Base-by-base conservation (phyloP, 2,329 filamentous ascomycete species). In the Calycina herbarum region DNA sequence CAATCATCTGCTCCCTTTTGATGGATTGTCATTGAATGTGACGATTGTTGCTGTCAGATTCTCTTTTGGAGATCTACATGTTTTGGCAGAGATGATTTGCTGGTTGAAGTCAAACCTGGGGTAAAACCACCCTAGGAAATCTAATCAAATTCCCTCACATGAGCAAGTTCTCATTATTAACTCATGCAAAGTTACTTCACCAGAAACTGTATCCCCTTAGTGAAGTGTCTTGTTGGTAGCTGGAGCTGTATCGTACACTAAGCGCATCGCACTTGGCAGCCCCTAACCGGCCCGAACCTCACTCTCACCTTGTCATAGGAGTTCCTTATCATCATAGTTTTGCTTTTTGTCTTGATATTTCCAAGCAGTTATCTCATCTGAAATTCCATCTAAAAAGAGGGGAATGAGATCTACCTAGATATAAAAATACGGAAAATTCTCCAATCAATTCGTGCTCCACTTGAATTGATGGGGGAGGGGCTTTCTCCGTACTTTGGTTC, bases 401-500 rank as follows among this genome's bases (percentile, higher is more conserved):
- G 48, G 48, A 54, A 54, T 11, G 4, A 27, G 24, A 54, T 54
- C 20, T 24, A 54, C 20, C 10, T 27, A 24, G 13, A 54, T 11
- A 24, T 24, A 13, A 27, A 54, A 24, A 10, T 27, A 54, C 48
- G 48, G 48, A 11, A 54, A 54, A 54, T 13, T 4, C 5, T 24
- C 11, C 3, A 27, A 27, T 54, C 10, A 24, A 27, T 54, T 54
- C 20, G 3, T 54, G 48, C 48, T 54, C 48, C 48, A 54, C 48
- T 54, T 20, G 20, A 27, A 13, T 54, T 11, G 20, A 10, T 27
- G 48, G 48, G 48, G 48, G 48, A 54, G 48, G 48, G 48, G 48
- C 48, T 11, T 54, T 54, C 48, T 54, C 48, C 48, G 48, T 54
- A 54, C 48, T 24, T 54, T 54, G 27, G 20, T 40, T 40, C 38